phyloP scores from a whole-genome alignment of 2,329 filamentous ascomycete species.

The Xylariaceae sp. region DNA sequence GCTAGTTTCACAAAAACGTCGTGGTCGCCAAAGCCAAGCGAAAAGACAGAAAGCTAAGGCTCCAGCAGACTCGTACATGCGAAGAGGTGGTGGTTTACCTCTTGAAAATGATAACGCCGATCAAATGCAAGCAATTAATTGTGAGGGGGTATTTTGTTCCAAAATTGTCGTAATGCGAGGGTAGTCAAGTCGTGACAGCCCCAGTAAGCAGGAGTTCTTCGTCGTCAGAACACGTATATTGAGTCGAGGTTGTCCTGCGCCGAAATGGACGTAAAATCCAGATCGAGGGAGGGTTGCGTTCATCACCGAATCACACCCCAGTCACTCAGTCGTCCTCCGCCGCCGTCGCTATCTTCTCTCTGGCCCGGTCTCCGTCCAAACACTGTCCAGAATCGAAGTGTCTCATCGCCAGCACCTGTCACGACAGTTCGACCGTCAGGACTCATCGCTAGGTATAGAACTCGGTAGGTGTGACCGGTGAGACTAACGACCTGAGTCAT shows the following conservation, averaged over 20 bases:
- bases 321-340: constrained; percentile 67
- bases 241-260: constrained; percentile 14
- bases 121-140: constrained; percentile 27
- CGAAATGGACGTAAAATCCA: not conserved
- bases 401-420: constrained; percentile 95
- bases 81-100: constrained; percentile 12
- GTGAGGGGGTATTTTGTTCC: constrained; percentile 21
- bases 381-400: constrained; percentile 92
- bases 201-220: constrained; percentile 5
- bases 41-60: constrained; percentile 3
- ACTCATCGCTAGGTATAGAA: constrained; percentile 96
- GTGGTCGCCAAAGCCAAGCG: constrained; percentile 6
- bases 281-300: not conserved
- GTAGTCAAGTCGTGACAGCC: constrained; percentile 6
- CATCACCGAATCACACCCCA: constrained; percentile 79
- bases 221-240: constrained; percentile 22
- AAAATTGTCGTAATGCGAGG: constrained; percentile 21
- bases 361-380: constrained; percentile 81
- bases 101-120: constrained; percentile 24
- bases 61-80: constrained; percentile 22
- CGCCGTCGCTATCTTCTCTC: constrained; percentile 66
- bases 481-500: constrained; percentile 97
- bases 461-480: constrained; percentile 94
- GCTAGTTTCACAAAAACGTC: not conserved
- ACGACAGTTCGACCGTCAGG: constrained; percentile 93